Conservation (phyloP, 2,329 filamentous ascomycete species). For the Talaromyces sp. region DNA sequence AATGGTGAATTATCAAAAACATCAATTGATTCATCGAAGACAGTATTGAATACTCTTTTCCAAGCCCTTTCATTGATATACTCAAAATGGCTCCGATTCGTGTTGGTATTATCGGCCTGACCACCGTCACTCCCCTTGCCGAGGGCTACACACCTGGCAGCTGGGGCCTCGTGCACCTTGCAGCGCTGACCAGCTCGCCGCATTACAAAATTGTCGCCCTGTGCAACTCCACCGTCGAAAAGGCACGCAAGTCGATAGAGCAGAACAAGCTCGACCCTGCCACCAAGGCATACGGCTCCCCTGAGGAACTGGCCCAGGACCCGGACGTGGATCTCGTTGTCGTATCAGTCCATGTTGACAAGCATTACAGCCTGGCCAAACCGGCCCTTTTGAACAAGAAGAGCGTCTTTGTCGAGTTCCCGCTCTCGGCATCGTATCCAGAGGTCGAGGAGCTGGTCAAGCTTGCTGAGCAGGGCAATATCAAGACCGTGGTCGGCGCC, state of each 20-base stretch:
- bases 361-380: slow-evolving; percentile 7
- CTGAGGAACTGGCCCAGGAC: slow-evolving; percentile 6
- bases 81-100: slow-evolving; percentile 8
- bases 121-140: not conserved
- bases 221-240: slow-evolving; percentile 8
- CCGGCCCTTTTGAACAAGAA: slow-evolving; percentile 6
- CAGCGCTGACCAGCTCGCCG: not conserved
- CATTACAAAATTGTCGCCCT: slow-evolving; percentile 11
- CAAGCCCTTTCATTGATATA: not conserved
- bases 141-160: slow-evolving; percentile 5
- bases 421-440: not conserved
- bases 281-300: slow-evolving; percentile 9
- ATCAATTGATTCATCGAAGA: not conserved
- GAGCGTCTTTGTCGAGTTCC: slow-evolving; percentile 9
- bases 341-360: slow-evolving; percentile 7
- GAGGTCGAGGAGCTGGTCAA: slow-evolving; percentile 6
- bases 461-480: not conserved
- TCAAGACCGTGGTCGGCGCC: slow-evolving; percentile 5
- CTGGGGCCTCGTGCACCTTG: slow-evolving; percentile 8
- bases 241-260: slow-evolving; percentile 7
- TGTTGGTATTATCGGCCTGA: slow-evolving; percentile 9
- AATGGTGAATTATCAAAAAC: not conserved
- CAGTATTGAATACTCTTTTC: not conserved
- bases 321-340: slow-evolving; percentile 10
- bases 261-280: slow-evolving; percentile 8